Evolutionary conservation across 2,329 filamentous ascomycete genomes (phyloP).

Genomic region (Gliomastix tumulicola): DNA sequence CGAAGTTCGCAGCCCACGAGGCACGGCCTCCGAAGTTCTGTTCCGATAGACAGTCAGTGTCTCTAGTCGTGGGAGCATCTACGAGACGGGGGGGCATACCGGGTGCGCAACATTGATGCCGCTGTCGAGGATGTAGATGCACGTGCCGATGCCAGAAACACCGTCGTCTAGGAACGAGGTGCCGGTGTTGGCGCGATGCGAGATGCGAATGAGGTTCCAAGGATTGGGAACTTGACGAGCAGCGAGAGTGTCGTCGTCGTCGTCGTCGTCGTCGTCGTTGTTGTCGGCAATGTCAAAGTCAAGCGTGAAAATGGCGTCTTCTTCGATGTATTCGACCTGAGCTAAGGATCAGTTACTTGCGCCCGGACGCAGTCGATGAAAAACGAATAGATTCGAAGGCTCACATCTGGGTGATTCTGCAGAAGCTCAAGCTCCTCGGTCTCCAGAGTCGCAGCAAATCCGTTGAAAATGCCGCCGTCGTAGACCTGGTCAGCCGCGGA

Average conservation of each 20-base stretch:
- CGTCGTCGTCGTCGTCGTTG: conserved; percentile 21
- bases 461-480: conserved; percentile 8
- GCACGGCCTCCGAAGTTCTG: conserved; percentile 17
- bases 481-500: conserved; percentile 7
- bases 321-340: conserved; percentile 25
- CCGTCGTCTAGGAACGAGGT: conserved; percentile 23
- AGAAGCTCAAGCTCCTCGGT: conserved; percentile 15
- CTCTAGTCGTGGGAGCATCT: too few species aligned
- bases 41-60: too few species aligned
- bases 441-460: conserved; percentile 17
- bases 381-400: too few species aligned
- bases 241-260: too few species aligned
- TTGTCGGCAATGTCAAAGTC: conserved; percentile 17
- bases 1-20: conserved; percentile 11
- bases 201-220: conserved; percentile 27
- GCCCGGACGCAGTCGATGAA: too few species aligned
- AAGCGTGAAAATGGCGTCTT: conserved; percentile 35
- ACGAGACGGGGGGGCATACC: conserved; percentile 15
- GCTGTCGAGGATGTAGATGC: conserved; percentile 34
- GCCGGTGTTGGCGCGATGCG: conserved; percentile 13
- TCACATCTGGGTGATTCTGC: conserved; percentile 14
- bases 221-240: too few species aligned
- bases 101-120: conserved; percentile 25
- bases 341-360: too few species aligned
- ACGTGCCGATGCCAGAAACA: conserved; percentile 24